Conservation (phyloP, 306 rosid species). For the Castanea mollissima region DNA sequence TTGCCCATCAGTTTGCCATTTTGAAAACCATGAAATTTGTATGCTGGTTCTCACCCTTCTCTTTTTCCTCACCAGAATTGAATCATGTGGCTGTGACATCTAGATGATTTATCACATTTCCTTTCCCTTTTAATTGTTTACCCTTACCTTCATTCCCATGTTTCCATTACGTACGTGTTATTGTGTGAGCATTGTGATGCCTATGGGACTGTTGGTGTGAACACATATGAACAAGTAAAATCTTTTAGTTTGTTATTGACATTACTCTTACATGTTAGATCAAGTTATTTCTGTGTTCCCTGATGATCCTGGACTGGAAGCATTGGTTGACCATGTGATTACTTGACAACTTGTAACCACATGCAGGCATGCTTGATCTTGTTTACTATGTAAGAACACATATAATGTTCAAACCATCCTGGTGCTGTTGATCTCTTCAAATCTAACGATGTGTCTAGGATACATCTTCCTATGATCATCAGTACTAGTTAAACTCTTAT, state of each 20-base stretch:
- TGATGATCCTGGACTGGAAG: neutral
- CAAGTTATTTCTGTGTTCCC: neutral
- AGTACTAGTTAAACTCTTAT: neutral
- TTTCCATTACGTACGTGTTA: neutral
- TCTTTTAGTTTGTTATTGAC: neutral
- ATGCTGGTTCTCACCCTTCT: neutral
- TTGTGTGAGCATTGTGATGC: too few species aligned
- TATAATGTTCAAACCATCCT: neutral
- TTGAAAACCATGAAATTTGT: neutral
- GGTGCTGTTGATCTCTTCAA: neutral
- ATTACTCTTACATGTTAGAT: neutral
- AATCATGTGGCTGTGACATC: neutral
- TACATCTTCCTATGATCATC: neutral
- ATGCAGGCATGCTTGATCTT: neutral
- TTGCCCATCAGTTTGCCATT: neutral
- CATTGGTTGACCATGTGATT: neutral
- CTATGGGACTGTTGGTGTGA: neutral
- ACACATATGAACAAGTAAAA: neutral
- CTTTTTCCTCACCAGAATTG: neutral
- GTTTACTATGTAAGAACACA: conserved; percentile 6
- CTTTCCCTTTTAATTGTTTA: neutral
- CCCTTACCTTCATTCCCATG: neutral
- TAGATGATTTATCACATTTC: neutral
- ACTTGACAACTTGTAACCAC: neutral
- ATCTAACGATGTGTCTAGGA: neutral